Conservation (phyloP, 1,284 basidiomycete species). For the Puccinia horiana region DNA sequence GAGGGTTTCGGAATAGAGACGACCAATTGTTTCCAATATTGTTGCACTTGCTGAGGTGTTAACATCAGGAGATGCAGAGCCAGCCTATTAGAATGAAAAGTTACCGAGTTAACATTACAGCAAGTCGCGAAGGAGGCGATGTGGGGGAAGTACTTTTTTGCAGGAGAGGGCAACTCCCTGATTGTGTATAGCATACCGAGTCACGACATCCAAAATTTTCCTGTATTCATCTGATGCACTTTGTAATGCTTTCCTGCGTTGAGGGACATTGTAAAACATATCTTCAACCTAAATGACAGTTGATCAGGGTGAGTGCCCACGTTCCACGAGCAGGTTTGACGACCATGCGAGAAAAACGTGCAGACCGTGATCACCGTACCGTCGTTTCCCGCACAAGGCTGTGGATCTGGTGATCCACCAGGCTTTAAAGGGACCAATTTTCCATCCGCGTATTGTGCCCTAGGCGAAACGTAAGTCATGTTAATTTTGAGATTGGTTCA, state of each 20-base stretch:
- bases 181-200: conserved; percentile 91
- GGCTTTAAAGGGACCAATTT: conserved; percentile 66
- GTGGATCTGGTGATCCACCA: conserved; percentile 72
- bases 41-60: conserved; percentile 64
- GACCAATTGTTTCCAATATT: conserved; percentile 71
- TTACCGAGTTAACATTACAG: neutral
- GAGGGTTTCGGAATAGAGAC: conserved; percentile 78
- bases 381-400: conserved; percentile 88
- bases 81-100: conserved; percentile 17
- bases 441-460: conserved; percentile 39
- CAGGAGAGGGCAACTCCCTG: conserved; percentile 82
- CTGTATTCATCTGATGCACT: conserved; percentile 88
- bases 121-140: neutral
- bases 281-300: conserved; percentile 73
- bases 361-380: conserved; percentile 84
- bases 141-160: conserved; percentile 70
- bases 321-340: neutral
- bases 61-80: conserved; percentile 37
- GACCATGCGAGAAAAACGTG: conserved; percentile 21
- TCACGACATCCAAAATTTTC: conserved; percentile 87
- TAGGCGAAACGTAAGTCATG: neutral
- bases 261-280: conserved; percentile 91
- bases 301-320: conserved; percentile 3
- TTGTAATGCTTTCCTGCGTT: conserved; percentile 80
- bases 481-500: neutral